These are phyloP conservation scores for Aspergillus ellipticus DNA, from an alignment of 495 filamentous ascomycete species.

Conservation along the genomic window DNA sequence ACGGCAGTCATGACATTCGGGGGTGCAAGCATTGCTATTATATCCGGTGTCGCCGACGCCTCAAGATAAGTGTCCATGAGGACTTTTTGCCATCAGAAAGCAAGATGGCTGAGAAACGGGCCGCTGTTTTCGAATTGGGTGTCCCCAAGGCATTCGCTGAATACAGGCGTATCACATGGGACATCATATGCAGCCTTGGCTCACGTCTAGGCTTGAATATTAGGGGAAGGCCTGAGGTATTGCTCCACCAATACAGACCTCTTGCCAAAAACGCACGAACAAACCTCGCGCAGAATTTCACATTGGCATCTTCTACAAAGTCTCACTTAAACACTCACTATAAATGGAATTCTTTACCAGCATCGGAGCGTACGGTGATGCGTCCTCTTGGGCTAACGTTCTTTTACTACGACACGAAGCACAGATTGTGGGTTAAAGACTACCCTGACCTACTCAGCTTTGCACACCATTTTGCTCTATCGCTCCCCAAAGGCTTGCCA, in stretches of 20 bases:
- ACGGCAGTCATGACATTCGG: constrained; percentile 25
- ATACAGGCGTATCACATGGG: constrained; percentile 52
- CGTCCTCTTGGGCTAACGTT: constrained; percentile 20
- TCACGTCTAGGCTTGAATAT: background rate
- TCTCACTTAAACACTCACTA: constrained; percentile 43
- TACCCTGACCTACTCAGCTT: constrained; percentile 24
- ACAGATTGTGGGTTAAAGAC: constrained; percentile 29
- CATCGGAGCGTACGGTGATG: constrained; percentile 13
- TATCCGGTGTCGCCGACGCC: constrained; percentile 30
- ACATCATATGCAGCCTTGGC: constrained; percentile 41
- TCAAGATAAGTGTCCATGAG: constrained; percentile 53
- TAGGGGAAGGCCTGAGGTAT: background rate
- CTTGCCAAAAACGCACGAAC: constrained; percentile 25
- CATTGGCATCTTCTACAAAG: constrained; percentile 44
- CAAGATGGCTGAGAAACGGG: constrained; percentile 22
- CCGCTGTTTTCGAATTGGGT: constrained; percentile 55
- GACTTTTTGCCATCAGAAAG: constrained; percentile 53
- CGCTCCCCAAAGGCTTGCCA: constrained; percentile 22
- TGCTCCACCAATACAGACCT: constrained; percentile 23
- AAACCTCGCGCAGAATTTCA: background rate
- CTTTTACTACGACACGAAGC: constrained; percentile 20
- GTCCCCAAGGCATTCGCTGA: constrained; percentile 38
- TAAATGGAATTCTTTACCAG: constrained; percentile 20
- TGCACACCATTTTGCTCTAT: constrained; percentile 34
- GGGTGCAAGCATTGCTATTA: constrained; percentile 34